Conservation (phyloP, 306 rosid species). For the Sechiopsis laciniata region DNA sequence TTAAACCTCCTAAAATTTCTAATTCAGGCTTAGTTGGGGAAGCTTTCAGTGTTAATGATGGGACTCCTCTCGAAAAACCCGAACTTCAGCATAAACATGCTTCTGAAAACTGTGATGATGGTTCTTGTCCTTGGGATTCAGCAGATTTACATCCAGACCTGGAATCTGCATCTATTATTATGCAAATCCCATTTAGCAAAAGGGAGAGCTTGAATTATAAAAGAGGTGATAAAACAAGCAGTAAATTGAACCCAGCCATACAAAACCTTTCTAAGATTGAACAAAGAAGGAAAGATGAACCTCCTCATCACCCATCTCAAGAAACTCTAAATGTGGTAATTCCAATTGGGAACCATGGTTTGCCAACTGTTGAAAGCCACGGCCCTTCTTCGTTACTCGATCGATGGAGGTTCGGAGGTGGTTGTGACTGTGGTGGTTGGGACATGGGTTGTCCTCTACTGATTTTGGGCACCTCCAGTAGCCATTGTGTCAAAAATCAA, state of each 20-base stretch:
- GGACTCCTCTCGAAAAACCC: slow-evolving; percentile 29
- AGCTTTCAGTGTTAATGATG: slow-evolving; percentile 27
- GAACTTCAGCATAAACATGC: slow-evolving; percentile 42
- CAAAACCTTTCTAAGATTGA: slow-evolving; percentile 40
- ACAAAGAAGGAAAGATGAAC: slow-evolving; percentile 33
- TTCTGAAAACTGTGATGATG: slow-evolving; percentile 29
- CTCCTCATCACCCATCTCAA: slow-evolving; percentile 29
- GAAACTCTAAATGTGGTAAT: slow-evolving; percentile 70
- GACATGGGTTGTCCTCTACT: slow-evolving; percentile 95
- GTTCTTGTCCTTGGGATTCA: slow-evolving; percentile 37
- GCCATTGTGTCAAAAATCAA: slow-evolving; percentile 42
- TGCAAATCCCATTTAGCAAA: slow-evolving; percentile 59
- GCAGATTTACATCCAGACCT: slow-evolving; percentile 43
- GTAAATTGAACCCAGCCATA: slow-evolving; percentile 30
- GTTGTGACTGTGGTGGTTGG: slow-evolving; percentile 98
- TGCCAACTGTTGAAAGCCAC: slow-evolving; percentile 45
- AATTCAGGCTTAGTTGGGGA: slow-evolving; percentile 35
- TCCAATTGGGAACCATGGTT: slow-evolving; percentile 77
- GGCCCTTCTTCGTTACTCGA: slow-evolving; percentile 76
- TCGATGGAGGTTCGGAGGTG: slow-evolving; percentile 82
- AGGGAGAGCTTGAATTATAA: slow-evolving; percentile 55
- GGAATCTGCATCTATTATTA: slow-evolving; percentile 66
- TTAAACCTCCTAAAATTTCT: slow-evolving; percentile 38
- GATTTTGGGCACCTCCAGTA: slow-evolving; percentile 60
- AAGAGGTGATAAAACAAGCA: slow-evolving; percentile 30